Percentiles rank a stretch among this genome's conserved stretches.
These are phyloP conservation scores for Coprinopsis marcescibilis DNA, from an alignment of 768 basidiomycete genomes.

Conservation along the genomic window DNA sequence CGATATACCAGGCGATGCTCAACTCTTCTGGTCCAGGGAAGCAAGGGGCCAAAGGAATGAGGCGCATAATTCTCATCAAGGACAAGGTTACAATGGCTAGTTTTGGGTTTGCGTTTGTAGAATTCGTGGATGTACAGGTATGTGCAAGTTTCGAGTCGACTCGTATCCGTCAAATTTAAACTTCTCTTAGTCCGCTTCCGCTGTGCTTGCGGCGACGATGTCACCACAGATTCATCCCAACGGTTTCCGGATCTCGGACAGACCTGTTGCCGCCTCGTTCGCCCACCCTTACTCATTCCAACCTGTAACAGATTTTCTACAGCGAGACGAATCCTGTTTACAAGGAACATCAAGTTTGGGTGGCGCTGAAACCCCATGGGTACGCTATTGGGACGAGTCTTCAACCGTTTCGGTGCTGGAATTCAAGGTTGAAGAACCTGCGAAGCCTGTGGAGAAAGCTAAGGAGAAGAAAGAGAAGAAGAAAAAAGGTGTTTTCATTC, in stretches of 20 bases:
- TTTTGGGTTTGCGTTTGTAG: slow-evolving; percentile 93
- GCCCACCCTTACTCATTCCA: slow-evolving; percentile 90
- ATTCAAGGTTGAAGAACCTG: slow-evolving; percentile 68
- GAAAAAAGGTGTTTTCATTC: slow-evolving; percentile 62
- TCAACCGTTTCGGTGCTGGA: slow-evolving; percentile 71
- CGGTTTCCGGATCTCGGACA: slow-evolving; percentile 90
- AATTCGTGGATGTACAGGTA: slow-evolving; percentile 83
- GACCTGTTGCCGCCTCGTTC: slow-evolving; percentile 88
- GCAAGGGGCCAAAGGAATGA: slow-evolving; percentile 83
- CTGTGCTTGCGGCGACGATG: slow-evolving; percentile 81
- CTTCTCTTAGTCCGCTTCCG: slow-evolving; percentile 63
- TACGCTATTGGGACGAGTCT: slow-evolving; percentile 90
- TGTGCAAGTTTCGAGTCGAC: slow-evolving; percentile 10
- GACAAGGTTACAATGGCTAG: slow-evolving; percentile 84
- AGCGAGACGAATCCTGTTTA: slow-evolving; percentile 74
- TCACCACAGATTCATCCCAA: slow-evolving; percentile 81
- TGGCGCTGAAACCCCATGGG: slow-evolving; percentile 67
- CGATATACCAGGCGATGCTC: slow-evolving; percentile 79
- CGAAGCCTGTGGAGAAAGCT: slow-evolving; percentile 36
- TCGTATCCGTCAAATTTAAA: slow-evolving; percentile 9
- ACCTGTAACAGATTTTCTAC: slow-evolving; percentile 65
- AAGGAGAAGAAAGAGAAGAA: slow-evolving; percentile 61
- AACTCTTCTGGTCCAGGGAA: slow-evolving; percentile 72
- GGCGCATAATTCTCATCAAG: slow-evolving; percentile 81
- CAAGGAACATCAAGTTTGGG: slow-evolving; percentile 63